Base-by-base conservation (phyloP, 495 filamentous ascomycete species). In the Friedmanniomyces endolithicus region DNA sequence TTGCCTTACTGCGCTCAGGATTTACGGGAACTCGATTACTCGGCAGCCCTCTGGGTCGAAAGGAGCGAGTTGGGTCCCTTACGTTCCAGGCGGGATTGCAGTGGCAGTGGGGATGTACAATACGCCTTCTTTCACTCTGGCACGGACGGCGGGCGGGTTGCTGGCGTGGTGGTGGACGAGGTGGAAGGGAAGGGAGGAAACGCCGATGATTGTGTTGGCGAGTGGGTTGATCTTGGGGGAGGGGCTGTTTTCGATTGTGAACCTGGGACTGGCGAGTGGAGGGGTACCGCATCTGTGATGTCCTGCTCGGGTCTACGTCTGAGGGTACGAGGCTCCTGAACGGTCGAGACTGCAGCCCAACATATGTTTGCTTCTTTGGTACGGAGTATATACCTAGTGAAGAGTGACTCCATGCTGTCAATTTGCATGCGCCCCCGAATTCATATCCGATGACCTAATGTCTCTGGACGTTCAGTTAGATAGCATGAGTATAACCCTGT, bases 101-200 rank as follows among this genome's bases (percentile, higher is more conserved):
- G 89, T 96, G 34, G 90, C 90, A 37, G 87, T 95, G 64, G 83
- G 92, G 27, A 98, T 98, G 79, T 99, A 97, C 71, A 99, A 97
- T 63, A 84, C 87, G 1, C 94, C 94, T 0, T 92, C 87, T 0
- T 99, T 99, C 62, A 97, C 94, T 0, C 75, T 99, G 3, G 90
- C 94, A 1, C 71, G 94, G 46, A 84, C 87, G 1, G 83, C 88
- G 11, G 94, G 94, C 8, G 94, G 92, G 1, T 53, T 94, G 34
- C 67, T 95, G 45, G 82, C 80, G 57, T 95, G 87, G 84, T 94
- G 86, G 75, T 90, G 85, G 85, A 70, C 69, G 23, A 68, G 66
- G 6, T 71, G 72, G 33, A 71, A 71, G 47, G 66, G 69, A 47
- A 70, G 71, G 37, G 37, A 59, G 64, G 74, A 63, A 72, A 79